Conservation (phyloP, 2,329 filamentous ascomycete genomes). For the Microcyclospora pomicola region DNA sequence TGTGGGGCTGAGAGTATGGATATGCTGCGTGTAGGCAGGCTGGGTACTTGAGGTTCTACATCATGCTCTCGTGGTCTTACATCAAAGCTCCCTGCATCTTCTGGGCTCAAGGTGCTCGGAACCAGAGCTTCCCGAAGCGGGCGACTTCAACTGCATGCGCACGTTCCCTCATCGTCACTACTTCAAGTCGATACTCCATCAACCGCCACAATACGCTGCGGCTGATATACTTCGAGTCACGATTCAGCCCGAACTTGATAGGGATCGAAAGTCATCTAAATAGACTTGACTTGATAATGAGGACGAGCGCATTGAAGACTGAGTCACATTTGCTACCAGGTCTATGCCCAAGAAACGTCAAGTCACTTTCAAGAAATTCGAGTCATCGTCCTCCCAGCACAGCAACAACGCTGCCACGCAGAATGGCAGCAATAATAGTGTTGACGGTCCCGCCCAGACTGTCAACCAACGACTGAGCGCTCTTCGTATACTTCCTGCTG, state of each 20-base stretch:
- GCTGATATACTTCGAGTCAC: too few relatives aligned
- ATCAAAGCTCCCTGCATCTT: neutral
- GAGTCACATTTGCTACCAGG: conserved; percentile 3
- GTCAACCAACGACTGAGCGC: conserved; percentile 36
- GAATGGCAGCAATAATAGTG: conserved; percentile 17
- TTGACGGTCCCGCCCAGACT: conserved; percentile 7
- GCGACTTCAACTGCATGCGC: too few relatives aligned
- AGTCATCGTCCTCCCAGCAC: conserved; percentile 16
- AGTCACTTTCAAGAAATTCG: conserved; percentile 27
- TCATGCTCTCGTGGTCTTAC: neutral
- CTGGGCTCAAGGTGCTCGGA: too few relatives aligned
- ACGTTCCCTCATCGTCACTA: too few relatives aligned
- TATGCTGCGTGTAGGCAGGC: neutral
- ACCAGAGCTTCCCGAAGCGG: too few relatives aligned
- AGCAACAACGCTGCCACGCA: conserved; percentile 13
- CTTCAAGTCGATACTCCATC: too few relatives aligned
- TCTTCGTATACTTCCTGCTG: conserved; percentile 30
- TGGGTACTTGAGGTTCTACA: conserved; percentile 1
- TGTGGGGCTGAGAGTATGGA: neutral
- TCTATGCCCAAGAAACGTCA: conserved; percentile 37
- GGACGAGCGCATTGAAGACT: neutral
- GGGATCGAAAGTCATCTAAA: too few relatives aligned
- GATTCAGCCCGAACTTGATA: too few relatives aligned
- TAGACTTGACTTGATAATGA: too few relatives aligned
- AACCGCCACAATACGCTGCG: too few relatives aligned